Conservation (phyloP, 2,329 filamentous ascomycete genomes). For the Colletotrichum somersetense region DNA sequence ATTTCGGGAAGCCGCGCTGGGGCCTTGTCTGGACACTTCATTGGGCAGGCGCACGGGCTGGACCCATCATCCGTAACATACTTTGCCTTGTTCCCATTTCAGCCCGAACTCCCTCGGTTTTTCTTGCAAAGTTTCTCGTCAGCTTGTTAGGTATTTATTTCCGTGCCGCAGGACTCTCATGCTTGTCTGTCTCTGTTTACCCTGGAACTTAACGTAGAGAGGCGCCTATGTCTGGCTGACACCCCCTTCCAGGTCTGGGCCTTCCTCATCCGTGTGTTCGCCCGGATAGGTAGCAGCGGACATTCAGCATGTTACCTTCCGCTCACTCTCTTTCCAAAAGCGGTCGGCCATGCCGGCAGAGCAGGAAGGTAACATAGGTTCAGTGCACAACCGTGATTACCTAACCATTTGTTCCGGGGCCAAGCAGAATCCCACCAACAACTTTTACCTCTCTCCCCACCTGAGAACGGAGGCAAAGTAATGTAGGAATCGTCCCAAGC, state of each 20-base stretch:
- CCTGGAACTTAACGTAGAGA: neutral
- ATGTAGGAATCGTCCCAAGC: neutral
- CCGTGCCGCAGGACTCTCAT: constrained; percentile 4
- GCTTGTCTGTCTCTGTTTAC: constrained; percentile 10
- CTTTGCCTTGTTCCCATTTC: constrained; percentile 34
- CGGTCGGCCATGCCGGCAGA: constrained; percentile 16
- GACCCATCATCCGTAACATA: neutral
- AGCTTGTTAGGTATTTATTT: neutral
- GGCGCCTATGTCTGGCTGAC: constrained; percentile 9
- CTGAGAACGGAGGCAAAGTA: neutral
- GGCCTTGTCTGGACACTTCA: constrained; percentile 16
- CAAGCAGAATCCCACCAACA: constrained; percentile 19
- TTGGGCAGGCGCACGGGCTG: constrained; percentile 41
- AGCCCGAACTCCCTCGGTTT: constrained; percentile 32
- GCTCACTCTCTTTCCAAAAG: constrained; percentile 19
- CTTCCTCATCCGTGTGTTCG: constrained; percentile 28
- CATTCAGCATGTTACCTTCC: constrained; percentile 19
- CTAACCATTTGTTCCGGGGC: constrained; percentile 6
- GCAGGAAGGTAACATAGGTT: constrained; percentile 25
- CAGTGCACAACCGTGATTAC: constrained; percentile 5
- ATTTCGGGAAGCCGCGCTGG: constrained; percentile 39
- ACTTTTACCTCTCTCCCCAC: neutral
- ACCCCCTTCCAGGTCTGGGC: constrained; percentile 1
- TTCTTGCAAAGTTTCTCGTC: neutral
- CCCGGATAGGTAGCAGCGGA: constrained; percentile 33